Evolutionary conservation across 2,329 filamentous ascomycete species (phyloP).

Genomic region (Penicillium sclerotigenum): DNA sequence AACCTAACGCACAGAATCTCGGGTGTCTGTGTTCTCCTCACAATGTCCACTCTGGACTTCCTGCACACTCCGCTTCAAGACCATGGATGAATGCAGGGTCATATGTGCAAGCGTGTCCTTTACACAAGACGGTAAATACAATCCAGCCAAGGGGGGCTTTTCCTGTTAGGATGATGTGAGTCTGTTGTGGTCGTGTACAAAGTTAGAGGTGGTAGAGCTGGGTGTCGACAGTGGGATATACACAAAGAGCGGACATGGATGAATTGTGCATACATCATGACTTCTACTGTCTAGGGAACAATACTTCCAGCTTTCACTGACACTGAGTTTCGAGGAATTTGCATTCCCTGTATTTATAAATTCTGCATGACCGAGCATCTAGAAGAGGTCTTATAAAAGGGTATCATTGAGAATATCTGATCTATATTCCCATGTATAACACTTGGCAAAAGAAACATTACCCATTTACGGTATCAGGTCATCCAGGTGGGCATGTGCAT

Average conservation of each 20-base stretch:
- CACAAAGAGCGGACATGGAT: neutral
- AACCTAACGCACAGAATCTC: neutral
- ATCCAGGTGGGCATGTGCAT: too few species aligned
- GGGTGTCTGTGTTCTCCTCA: slow-evolving; percentile 8
- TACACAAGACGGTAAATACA: slow-evolving; percentile 6
- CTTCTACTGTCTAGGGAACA: neutral
- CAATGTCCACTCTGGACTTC: neutral
- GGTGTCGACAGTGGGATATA: neutral
- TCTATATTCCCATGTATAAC: too few species aligned
- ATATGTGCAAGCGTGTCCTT: neutral
- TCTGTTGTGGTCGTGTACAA: neutral
- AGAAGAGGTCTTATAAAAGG: too few species aligned
- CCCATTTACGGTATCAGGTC: too few species aligned
- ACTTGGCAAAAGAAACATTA: too few species aligned
- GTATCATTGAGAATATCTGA: too few species aligned
- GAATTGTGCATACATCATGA: neutral
- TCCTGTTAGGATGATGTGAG: slow-evolving; percentile 5
- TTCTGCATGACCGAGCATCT: too few species aligned
- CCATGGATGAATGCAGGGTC: neutral
- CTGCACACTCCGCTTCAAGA: neutral
- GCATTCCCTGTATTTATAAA: too few species aligned
- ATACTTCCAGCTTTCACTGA: too few species aligned
- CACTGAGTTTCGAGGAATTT: too few species aligned
- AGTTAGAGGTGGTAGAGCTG: neutral
- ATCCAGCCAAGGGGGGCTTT: neutral